A percentile compares a stretch with the other conserved stretches of the same genome.
Evolutionary conservation across 805 yeast genomes (phyloP).

Genomic region (Saccharomyces paradoxus): DNA sequence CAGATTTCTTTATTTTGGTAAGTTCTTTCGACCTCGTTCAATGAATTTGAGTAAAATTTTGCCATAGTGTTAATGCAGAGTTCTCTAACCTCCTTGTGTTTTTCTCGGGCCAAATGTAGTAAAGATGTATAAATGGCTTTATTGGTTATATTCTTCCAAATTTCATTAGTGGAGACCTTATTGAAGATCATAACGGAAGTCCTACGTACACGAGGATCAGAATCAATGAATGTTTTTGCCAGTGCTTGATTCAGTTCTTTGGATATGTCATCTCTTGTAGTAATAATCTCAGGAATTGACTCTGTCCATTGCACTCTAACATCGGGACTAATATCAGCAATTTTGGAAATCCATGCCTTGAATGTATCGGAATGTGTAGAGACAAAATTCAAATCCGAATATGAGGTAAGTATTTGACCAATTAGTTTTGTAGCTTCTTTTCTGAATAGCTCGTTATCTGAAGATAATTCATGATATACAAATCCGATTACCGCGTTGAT

Average conservation of each 20-base stretch:
- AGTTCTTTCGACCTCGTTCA: conserved; percentile 16
- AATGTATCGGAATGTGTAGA: conserved; percentile 52
- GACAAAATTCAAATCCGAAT: conserved; percentile 49
- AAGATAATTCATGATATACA: conserved; percentile 69
- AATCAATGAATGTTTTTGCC: conserved; percentile 62
- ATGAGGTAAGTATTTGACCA: conserved; percentile 50
- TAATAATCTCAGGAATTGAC: conserved; percentile 42
- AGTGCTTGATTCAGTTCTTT: conserved; percentile 50
- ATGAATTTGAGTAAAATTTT: conserved; percentile 45
- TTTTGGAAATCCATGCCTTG: conserved; percentile 65
- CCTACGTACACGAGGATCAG: conserved; percentile 64
- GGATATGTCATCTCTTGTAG: conserved; percentile 37
- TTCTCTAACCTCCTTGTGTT: conserved; percentile 53
- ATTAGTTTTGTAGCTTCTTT: conserved; percentile 64
- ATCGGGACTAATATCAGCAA: conserved; percentile 54
- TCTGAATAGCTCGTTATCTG: conserved; percentile 58
- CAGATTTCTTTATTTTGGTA: conserved; percentile 18
- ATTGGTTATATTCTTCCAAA: conserved; percentile 42
- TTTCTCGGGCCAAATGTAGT: conserved; percentile 63
- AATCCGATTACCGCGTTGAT: conserved; percentile 68
- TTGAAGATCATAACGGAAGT: conserved; percentile 48
- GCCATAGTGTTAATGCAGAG: conserved; percentile 49
- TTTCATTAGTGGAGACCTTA: conserved; percentile 37
- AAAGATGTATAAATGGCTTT: conserved; percentile 45
- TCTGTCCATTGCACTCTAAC: conserved; percentile 70